These are phyloP conservation scores for Penicillium tannophilum DNA, from an alignment of 495 filamentous ascomycete genomes.

Conservation along the genomic window DNA sequence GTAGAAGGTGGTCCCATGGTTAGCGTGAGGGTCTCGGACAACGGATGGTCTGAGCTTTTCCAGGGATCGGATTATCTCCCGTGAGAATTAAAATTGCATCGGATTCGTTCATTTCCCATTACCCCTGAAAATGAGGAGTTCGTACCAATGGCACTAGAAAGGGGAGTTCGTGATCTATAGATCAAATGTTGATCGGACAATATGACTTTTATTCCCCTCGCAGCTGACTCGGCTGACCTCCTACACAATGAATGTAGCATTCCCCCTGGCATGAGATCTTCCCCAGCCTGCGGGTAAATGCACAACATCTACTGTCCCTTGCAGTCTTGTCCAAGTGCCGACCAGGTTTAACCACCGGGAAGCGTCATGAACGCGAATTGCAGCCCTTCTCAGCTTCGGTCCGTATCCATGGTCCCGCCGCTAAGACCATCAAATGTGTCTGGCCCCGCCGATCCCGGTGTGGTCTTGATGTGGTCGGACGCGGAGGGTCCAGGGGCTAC, in stretches of 20 bases:
- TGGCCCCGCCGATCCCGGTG: conserved; percentile 5
- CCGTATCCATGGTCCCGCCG: neutral
- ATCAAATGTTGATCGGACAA: neutral
- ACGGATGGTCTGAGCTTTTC: conserved; percentile 1
- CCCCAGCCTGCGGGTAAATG: neutral
- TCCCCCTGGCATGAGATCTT: conserved; percentile 6
- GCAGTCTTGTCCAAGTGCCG: neutral
- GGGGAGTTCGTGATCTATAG: neutral
- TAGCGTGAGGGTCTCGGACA: neutral
- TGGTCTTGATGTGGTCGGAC: neutral
- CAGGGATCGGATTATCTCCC: neutral
- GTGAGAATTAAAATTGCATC: neutral
- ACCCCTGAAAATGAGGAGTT: neutral
- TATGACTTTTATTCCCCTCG: neutral
- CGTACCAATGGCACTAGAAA: neutral
- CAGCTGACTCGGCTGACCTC: neutral
- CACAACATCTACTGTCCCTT: neutral
- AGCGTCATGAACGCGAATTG: neutral
- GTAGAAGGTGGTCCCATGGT: no score
- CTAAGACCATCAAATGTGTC: conserved; percentile 1
- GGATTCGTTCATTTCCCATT: neutral
- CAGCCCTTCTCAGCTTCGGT: no score
- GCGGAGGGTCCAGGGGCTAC: neutral
- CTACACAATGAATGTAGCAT: conserved; percentile 7
- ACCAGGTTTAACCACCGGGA: neutral